These are phyloP conservation scores for Teunomyces panamensis DNA, from an alignment of 805 yeast species.

Conservation along the genomic window DNA sequence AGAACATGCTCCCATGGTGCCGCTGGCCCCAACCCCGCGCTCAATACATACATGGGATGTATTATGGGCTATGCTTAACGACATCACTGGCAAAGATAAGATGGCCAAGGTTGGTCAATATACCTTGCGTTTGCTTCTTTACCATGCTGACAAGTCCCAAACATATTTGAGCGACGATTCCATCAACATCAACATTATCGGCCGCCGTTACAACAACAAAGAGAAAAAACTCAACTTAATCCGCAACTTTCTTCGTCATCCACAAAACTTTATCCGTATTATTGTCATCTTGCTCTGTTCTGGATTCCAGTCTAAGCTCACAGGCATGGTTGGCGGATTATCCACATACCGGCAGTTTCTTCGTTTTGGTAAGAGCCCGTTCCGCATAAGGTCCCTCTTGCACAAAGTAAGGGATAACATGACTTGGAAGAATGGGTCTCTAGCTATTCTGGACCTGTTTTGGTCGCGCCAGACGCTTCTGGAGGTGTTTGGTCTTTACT, in stretches of 20 bases:
- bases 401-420: conserved; percentile 24
- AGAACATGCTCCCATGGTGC: not conserved
- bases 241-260: conserved; percentile 34
- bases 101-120: conserved; percentile 64
- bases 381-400: conserved; percentile 43
- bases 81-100: conserved; percentile 68
- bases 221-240: conserved; percentile 32
- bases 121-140: conserved; percentile 49
- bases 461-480: conserved; percentile 46
- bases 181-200: conserved; percentile 31
- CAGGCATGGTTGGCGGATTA: conserved; percentile 46
- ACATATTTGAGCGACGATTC: conserved; percentile 29
- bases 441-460: conserved; percentile 11
- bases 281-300: conserved; percentile 36
- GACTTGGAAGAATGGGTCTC: conserved; percentile 6
- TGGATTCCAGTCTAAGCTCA: conserved; percentile 37
- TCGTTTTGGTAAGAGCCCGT: conserved; percentile 70
- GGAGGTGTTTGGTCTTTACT: conserved; percentile 56
- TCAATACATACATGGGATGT: conserved; percentile 35
- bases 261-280: conserved; percentile 34
- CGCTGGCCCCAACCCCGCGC: not conserved
- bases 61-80: conserved; percentile 50
- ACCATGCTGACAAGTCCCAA: conserved; percentile 44
- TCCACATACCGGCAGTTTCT: conserved; percentile 63
- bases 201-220: conserved; percentile 28